Base-by-base conservation (phyloP, 768 basidiomycete genomes). In the Collybia nuda region DNA sequence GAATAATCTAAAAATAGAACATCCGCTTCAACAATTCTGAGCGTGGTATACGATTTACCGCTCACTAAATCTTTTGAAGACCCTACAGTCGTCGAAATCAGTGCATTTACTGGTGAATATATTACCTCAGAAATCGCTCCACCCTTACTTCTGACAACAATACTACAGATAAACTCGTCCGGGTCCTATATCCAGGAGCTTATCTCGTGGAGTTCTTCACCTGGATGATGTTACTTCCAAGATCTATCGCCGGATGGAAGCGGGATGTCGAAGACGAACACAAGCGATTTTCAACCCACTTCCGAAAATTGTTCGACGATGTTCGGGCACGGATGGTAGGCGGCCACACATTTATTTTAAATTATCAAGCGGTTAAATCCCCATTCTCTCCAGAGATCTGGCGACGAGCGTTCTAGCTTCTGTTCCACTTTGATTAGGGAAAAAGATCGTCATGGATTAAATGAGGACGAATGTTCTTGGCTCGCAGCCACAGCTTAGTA, bases 151-250 rank as follows among this genome's bases (percentile, higher is more conserved):
- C 6, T 32, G 7, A 19, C 18, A 45, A 48, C 19, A 39, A 40
- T 38, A 15, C 26, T 11, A 19, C 19, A 29, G 69, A 21, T 40
- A 51, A 44, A 7, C 47, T 73, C 14, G 65, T 66, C 12, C 57
- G 57, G 8, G 69, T 74, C 2, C 62, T 63, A 7, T 59, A 62
- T 29, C 73, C 72, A 32, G 74, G 74, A 2, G 59, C 63, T 23
- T 66, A 66, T 51, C 23, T 68, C 21, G 71, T 72, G 19, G 72
- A 73, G 49, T 61, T 67, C 43, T 68, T 73, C 45, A 64, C 68
- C 2, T 64, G 58, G 50, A 63, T 74, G 60, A 57, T 56, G 37
- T 50, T 61, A 36, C 47, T 74, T 6, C 72, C 72, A 0, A 22
- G 43, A 6, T 62, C 52, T 47, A 36, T 70, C 46, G 62, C 67